A percentile compares a stretch with the other conserved stretches of the same genome.
These are phyloP conservation scores for Jamesozyma piceae DNA, from an alignment of 805 yeast species.

Conservation along the genomic window DNA sequence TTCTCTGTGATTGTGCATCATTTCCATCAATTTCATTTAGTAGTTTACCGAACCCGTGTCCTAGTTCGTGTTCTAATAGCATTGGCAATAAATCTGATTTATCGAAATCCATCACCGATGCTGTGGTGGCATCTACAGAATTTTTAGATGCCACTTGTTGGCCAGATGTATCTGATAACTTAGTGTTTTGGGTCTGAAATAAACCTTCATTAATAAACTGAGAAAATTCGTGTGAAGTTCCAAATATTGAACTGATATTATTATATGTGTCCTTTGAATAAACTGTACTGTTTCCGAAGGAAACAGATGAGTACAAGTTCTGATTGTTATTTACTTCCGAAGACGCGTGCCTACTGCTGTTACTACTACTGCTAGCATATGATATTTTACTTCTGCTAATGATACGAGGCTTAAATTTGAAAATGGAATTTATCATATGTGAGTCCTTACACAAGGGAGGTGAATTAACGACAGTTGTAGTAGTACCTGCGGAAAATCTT, in stretches of 20 bases:
- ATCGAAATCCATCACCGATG: conserved; percentile 9
- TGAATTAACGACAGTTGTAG: conserved; percentile 12
- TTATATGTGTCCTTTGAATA: not conserved
- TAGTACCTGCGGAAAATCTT: conserved; percentile 15
- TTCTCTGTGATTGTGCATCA: not conserved
- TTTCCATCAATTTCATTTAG: conserved; percentile 8
- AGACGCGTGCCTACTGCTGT: not conserved
- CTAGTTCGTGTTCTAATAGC: conserved; percentile 8
- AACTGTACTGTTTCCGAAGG: not conserved
- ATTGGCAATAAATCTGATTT: conserved; percentile 1
- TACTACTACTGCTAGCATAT: conserved; percentile 3
- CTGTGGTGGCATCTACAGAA: not conserved
- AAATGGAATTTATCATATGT: conserved; percentile 3
- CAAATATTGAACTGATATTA: not conserved
- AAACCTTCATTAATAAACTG: not conserved
- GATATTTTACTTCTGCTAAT: conserved; percentile 10
- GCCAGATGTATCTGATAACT: not conserved
- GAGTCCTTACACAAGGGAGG: not conserved
- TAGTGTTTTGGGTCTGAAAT: not conserved
- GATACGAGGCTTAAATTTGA: conserved; percentile 22
- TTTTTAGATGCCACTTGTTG: not conserved
- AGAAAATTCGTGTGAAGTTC: not conserved
- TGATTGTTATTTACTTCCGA: not conserved
- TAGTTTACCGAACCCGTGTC: conserved; percentile 11
- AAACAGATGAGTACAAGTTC: not conserved